phyloP scores from a whole-genome alignment of 1,139 yeast species.

The Debaryomyces sp. region DNA sequence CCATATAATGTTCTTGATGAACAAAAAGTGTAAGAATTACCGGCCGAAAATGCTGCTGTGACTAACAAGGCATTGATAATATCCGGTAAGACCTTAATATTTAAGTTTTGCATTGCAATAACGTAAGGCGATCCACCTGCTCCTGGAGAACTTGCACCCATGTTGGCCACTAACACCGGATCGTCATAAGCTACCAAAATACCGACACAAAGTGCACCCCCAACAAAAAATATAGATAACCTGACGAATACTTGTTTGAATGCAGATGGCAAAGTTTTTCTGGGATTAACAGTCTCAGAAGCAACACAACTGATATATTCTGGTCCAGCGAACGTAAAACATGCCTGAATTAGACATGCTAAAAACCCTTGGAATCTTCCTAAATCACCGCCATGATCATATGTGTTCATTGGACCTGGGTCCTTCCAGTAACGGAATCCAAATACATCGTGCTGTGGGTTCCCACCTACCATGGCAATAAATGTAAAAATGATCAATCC shows the following conservation, averaged over 20 bases:
- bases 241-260: conserved; percentile 38
- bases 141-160: conserved; percentile 25
- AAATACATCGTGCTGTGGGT: conserved; percentile 22
- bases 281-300: conserved; percentile 33
- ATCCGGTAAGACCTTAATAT: conserved; percentile 34
- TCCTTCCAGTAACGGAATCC: conserved; percentile 26
- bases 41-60: conserved; percentile 56
- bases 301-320: conserved; percentile 22
- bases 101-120: conserved; percentile 39
- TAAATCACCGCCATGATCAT: conserved; percentile 19
- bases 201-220: conserved; percentile 36
- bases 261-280: conserved; percentile 34
- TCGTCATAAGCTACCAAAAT: conserved; percentile 36
- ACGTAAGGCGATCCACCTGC: conserved; percentile 39
- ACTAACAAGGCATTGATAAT: conserved; percentile 38
- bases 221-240: conserved; percentile 32
- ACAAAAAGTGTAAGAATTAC: conserved; percentile 37
- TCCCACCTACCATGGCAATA: conserved; percentile 25
- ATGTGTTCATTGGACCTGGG: conserved; percentile 22
- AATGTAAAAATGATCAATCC: conserved; percentile 22
- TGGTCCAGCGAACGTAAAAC: conserved; percentile 25
- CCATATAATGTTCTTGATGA: conserved; percentile 38
- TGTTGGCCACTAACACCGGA: conserved; percentile 30
- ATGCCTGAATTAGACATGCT: conserved; percentile 21
- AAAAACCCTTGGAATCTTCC: conserved; percentile 23